Conservation (phyloP, 371 early-diverging fungal species). For the Chytridiales sp. region DNA sequence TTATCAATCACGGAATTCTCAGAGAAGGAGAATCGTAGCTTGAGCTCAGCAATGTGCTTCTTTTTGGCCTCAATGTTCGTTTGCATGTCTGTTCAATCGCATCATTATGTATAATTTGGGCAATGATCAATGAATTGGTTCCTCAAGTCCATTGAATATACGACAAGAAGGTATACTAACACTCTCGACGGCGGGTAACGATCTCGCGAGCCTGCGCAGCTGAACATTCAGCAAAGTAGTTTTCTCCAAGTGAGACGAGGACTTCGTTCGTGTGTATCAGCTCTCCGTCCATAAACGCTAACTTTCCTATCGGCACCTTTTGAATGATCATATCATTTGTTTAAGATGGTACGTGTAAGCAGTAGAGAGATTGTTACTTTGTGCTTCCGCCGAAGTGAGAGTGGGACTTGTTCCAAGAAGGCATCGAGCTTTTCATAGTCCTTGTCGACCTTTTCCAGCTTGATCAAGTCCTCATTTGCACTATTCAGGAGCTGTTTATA, state of each 20-base stretch:
- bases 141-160: no score
- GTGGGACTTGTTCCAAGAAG: constrained; percentile 24
- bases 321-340: not conserved
- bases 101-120: constrained; percentile 37
- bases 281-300: constrained; percentile 89
- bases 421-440: constrained; percentile 27
- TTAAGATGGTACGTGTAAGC: not conserved
- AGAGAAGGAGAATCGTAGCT: constrained; percentile 10
- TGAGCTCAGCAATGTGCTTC: constrained; percentile 50
- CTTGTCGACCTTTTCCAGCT: constrained; percentile 22
- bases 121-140: no score
- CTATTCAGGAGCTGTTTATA: constrained; percentile 7
- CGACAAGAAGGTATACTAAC: constrained; percentile 40
- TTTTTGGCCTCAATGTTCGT: constrained; percentile 50
- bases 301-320: constrained; percentile 74
- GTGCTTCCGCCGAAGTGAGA: not conserved
- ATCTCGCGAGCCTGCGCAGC: constrained; percentile 74
- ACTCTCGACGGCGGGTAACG: constrained; percentile 65
- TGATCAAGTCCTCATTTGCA: constrained; percentile 11
- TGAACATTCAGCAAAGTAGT: constrained; percentile 86
- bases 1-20: constrained; percentile 27
- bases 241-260: constrained; percentile 79
- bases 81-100: constrained; percentile 67
- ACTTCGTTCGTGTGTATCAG: constrained; percentile 88
- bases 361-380: constrained; percentile 1